Evolutionary conservation across 495 filamentous ascomycete genomes (phyloP).

Genomic region (Umbilicaria muhlenbergii): DNA sequence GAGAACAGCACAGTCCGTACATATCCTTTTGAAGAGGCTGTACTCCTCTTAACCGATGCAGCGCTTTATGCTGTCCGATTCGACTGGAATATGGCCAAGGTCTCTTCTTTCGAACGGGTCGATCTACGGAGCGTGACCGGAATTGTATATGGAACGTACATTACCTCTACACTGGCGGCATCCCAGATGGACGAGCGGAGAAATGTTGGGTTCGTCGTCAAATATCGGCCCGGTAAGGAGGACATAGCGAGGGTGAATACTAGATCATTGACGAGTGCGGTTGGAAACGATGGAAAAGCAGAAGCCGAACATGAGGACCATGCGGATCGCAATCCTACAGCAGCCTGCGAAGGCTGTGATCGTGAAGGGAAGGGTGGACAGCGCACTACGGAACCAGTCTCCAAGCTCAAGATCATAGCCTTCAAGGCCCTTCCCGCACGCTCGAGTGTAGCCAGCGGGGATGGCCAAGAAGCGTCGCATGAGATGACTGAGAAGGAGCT

Average conservation of each 20-base stretch:
- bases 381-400: constrained; percentile 8
- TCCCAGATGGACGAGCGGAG: constrained; percentile 55
- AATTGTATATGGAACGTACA: constrained; percentile 70
- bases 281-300: constrained; percentile 14
- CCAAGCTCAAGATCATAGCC: constrained; percentile 23
- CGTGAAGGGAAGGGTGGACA: constrained; percentile 24
- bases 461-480: constrained; percentile 15
- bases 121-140: constrained; percentile 52
- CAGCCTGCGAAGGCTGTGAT: constrained; percentile 10
- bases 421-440: constrained; percentile 47
- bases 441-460: constrained; percentile 24
- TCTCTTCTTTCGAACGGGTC: constrained; percentile 77
- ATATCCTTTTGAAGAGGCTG: constrained; percentile 65
- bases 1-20: constrained; percentile 48
- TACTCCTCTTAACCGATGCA: constrained; percentile 69
- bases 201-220: constrained; percentile 72
- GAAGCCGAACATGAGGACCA: constrained; percentile 15
- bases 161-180: constrained; percentile 67
- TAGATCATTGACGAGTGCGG: constrained; percentile 51
- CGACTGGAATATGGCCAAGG: constrained; percentile 87
- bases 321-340: constrained; percentile 23
- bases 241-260: constrained; percentile 71
- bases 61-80: constrained; percentile 80
- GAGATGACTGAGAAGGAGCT: constrained; percentile 50
- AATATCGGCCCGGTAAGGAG: constrained; percentile 48